Base-by-base conservation (phyloP, 768 basidiomycete genomes). In the Boletus eberwhitei region DNA sequence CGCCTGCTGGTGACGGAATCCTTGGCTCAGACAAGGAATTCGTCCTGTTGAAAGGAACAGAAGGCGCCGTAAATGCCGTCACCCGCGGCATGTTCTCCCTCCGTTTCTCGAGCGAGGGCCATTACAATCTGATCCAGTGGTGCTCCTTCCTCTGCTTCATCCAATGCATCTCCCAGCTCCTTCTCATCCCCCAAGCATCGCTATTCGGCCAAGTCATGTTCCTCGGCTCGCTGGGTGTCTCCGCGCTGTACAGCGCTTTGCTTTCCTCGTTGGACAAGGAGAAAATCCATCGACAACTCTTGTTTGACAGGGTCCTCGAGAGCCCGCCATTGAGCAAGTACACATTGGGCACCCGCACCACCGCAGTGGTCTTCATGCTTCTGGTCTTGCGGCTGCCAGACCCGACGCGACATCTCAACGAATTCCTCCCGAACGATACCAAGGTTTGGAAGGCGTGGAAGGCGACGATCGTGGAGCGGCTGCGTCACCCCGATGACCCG, bases 191-290 rank as follows among this genome's bases (percentile, higher is more conserved):
- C 0, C 65, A 67, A 52, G 65, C 62, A 1, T 56, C 60, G 4
- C 47, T 68, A 4, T 66, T 66, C 22, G 71, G 71, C 0, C 71
- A 72, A 48, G 29, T 64, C 50, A 58, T 72, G 64, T 72, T 72
- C 58, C 55, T 72, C 2, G 1, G 35, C 6, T 64, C 68, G 13
- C 45, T 72, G 0, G 62, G 60, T 11, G 54, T 63, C 3, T 72
- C 71, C 3, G 65, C 64, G 45, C 17, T 64, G 0, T 68, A 69
- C 54, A 71, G 64, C 21, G 21, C 43, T 0, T 56, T 44, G 40
- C 34, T 69, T 9, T 62, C 64, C 6, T 65, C 63, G 8, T 53
- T 77, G 70, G 75, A 77, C 34, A 67, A 55, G 9, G 63, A 58
- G 11, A 58, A 50, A 22, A 48, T 65, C 4, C 61, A 65, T 2